These are phyloP conservation scores for Solanum lignicaule DNA, from an alignment of 257 asterid species.

Conservation along the genomic window DNA sequence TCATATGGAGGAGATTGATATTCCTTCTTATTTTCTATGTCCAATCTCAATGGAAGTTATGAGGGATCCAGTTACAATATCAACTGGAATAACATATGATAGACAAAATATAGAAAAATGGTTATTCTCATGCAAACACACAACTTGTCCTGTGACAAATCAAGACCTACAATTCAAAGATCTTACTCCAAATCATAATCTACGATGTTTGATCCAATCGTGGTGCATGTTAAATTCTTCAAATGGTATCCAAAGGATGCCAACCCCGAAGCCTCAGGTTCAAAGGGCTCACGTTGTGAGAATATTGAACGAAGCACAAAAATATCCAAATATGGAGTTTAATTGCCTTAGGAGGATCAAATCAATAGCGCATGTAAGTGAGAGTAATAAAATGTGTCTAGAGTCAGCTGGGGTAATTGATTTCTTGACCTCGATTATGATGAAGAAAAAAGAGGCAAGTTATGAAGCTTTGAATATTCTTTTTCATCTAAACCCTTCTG, in stretches of 20 bases:
- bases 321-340: conserved; percentile 7
- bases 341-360: conserved; percentile 28
- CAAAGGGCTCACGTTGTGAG: conserved; percentile 29
- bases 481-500: conserved; percentile 35
- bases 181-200: conserved; percentile 70
- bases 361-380: conserved; percentile 26
- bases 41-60: conserved; percentile 79
- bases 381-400: conserved; percentile 13
- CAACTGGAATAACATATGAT: conserved; percentile 78
- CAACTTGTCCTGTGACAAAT: conserved; percentile 57
- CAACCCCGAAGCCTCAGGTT: conserved; percentile 51
- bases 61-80: conserved; percentile 62
- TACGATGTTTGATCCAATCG: conserved; percentile 54
- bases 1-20: conserved; percentile 23
- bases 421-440: conserved; percentile 20
- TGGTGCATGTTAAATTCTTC: conserved; percentile 67
- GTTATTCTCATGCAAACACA: conserved; percentile 35
- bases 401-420: conserved; percentile 32
- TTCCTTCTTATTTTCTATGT: conserved; percentile 58
- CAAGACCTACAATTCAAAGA: conserved; percentile 22
- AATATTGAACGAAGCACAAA: conserved; percentile 33
- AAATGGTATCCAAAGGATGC: conserved; percentile 36
- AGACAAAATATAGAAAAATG: conserved; percentile 58
- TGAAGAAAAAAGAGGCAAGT: conserved; percentile 4
- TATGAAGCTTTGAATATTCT: conserved; percentile 38